These are phyloP conservation scores for Tausonia pullulans DNA, from an alignment of 1,284 basidiomycete genomes.

Conservation along the genomic window DNA sequence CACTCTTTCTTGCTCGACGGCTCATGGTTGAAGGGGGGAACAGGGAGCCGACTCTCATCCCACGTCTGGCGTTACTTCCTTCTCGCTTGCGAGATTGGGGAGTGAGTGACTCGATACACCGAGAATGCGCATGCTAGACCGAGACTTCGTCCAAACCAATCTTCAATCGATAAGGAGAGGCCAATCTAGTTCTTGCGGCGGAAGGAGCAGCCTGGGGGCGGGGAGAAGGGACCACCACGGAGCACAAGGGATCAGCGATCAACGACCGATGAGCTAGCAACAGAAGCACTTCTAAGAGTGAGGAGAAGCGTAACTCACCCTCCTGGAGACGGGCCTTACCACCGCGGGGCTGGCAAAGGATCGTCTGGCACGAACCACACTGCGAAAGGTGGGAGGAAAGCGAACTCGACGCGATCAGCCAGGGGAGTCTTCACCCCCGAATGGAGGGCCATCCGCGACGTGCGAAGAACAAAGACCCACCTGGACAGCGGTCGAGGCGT, in stretches of 20 bases:
- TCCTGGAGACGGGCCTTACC: conserved; percentile 97
- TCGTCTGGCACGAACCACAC: conserved; percentile 85
- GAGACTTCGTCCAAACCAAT: background rate
- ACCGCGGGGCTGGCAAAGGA: conserved; percentile 97
- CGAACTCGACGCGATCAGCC: too few species aligned
- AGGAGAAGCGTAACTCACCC: conserved; percentile 49
- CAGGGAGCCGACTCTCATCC: too few species aligned
- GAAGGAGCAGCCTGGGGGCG: background rate
- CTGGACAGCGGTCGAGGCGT: conserved; percentile 40
- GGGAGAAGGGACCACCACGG: background rate
- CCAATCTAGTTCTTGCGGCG: background rate
- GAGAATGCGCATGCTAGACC: background rate
- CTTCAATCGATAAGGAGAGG: too few species aligned
- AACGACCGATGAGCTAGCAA: background rate
- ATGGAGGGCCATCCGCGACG: background rate
- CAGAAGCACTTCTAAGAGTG: background rate
- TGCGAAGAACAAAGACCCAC: background rate
- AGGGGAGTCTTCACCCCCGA: too few species aligned
- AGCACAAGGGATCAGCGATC: background rate
- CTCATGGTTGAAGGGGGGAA: too few species aligned
- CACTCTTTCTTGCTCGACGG: too few species aligned
- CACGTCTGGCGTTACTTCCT: too few species aligned
- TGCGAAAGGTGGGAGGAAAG: background rate
- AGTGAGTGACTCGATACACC: too few species aligned
- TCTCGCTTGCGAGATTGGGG: too few species aligned